Evolutionary conservation across 2,329 filamentous ascomycete species (phyloP).

Genomic region (Talaromyces albobiverticillius): DNA sequence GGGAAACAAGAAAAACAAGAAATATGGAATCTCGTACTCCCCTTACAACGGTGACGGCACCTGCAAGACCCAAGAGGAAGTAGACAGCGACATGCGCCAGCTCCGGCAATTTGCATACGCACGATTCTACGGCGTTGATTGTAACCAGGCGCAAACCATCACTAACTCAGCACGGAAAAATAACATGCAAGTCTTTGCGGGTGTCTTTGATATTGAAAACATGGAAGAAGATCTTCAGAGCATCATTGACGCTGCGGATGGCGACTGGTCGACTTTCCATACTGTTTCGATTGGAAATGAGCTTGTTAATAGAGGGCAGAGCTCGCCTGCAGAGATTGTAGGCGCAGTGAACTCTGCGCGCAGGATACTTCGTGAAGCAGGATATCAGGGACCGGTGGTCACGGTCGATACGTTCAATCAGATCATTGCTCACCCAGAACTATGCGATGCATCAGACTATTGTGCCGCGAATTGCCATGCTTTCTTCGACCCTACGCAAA

Average conservation of each 20-base stretch:
- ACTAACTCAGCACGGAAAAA: constrained; percentile 62
- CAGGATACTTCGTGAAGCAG: constrained; percentile 55
- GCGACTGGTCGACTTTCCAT: constrained; percentile 67
- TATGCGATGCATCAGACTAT: constrained; percentile 74
- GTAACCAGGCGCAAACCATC: constrained; percentile 65
- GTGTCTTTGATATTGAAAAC: constrained; percentile 64
- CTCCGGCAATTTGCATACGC: constrained; percentile 61
- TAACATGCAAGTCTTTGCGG: constrained; percentile 69
- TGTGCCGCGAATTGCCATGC: constrained; percentile 79
- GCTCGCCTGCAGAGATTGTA: constrained; percentile 53
- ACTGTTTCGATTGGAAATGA: constrained; percentile 80
- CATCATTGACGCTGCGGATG: constrained; percentile 59
- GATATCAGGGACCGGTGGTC: constrained; percentile 71
- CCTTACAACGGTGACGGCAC: constrained; percentile 55
- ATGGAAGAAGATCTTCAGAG: constrained; percentile 57
- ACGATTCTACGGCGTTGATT: constrained; percentile 78
- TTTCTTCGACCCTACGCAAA: constrained; percentile 70
- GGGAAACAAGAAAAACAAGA: constrained; percentile 7
- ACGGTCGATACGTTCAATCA: constrained; percentile 76
- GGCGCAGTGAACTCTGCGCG: constrained; percentile 59
- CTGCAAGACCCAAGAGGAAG: constrained; percentile 66
- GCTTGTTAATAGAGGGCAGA: constrained; percentile 64
- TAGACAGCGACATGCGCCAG: constrained; percentile 62
- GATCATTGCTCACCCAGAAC: constrained; percentile 61
- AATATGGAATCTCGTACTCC: constrained; percentile 56